Base-by-base conservation (phyloP, 192 early-diverging fungal species). In the Backusella macrospora region DNA sequence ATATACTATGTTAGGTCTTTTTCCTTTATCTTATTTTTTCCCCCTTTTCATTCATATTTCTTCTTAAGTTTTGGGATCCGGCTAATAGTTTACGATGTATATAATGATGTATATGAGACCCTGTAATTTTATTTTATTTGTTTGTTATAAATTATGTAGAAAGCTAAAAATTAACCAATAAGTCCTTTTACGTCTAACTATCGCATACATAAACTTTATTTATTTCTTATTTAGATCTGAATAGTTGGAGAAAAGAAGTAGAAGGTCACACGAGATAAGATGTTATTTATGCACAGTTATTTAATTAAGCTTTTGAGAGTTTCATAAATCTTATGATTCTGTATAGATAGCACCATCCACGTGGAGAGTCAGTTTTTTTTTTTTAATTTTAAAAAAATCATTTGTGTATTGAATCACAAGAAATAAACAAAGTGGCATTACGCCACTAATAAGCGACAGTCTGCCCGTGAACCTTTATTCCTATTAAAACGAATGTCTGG, bases 201-300 rank as follows among this genome's bases (percentile, higher is more conserved):
- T 34, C 2, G 2, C 2, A 34, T 34, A 34, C 18, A 18, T 52
- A 18, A 3, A 52, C 21, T 59, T 12, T 26, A 13, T 55, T 55
- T 55, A 21, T 52, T 42, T 42, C 40, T 42, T 4, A 9, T 55
- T 13, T 59, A 23, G 29, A 1, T 34, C 29, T 34, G 2, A 2
- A 34, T 2, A 34, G 29, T 34, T 34, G 2, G 29, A 34, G 29
- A 34, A 34, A 34, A 34, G 29, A 34, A 34, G 9, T 55, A 55
- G 45, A 12, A 23, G 52, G 52, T 12, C 10, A 23, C 23, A 10
- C 12, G 21, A 23, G 52, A 55, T 46, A 12, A 55, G 0, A 14
- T 55, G 52, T 55, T 55, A 55, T 55, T 55, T 55, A 55, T 59
- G 52, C 52, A 59, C 52, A 59, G 10, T 59, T 59, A 59, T 59